Percentiles rank a stretch among this genome's conserved stretches.
These are phyloP conservation scores for Sungouiozyma ichnusensis DNA, from an alignment of 805 yeast species.

Conservation along the genomic window DNA sequence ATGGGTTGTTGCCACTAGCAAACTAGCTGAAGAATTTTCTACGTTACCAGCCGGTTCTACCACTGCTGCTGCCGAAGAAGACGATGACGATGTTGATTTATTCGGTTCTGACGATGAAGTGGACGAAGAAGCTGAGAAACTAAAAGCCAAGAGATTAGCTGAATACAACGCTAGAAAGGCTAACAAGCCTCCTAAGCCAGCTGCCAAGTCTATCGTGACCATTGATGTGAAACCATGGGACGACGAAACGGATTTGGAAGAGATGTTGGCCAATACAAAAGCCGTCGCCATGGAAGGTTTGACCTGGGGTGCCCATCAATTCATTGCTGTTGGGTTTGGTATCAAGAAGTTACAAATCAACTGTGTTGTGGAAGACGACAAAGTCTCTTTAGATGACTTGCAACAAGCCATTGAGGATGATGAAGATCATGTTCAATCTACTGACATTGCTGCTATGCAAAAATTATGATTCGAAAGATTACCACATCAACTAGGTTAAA, in stretches of 20 bases:
- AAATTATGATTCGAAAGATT: conserved; percentile 55
- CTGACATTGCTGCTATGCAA: conserved; percentile 97
- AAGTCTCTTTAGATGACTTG: conserved; percentile 87
- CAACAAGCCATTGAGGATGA: conserved; percentile 69
- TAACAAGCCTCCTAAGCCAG: conserved; percentile 93
- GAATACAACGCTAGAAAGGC: conserved; percentile 97
- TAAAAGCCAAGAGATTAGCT: conserved; percentile 96
- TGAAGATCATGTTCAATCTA: conserved; percentile 99
- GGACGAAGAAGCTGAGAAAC: conserved; percentile 93
- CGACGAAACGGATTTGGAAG: conserved; percentile 94
- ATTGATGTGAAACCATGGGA: conserved; percentile 99
- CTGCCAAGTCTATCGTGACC: conserved; percentile 96
- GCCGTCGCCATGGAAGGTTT: conserved; percentile 83
- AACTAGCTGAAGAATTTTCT: conserved; percentile 77
- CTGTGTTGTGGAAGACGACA: conserved; percentile 95
- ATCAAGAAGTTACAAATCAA: conserved; percentile 98
- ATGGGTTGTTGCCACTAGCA: conserved; percentile 98
- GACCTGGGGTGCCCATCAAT: conserved; percentile 95
- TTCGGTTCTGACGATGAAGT: conserved; percentile 96
- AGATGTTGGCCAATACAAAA: conserved; percentile 79
- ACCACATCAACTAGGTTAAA: too few species aligned
- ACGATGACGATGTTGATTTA: conserved; percentile 86
- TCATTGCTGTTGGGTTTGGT: conserved; percentile 97
- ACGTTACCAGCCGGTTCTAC: conserved; percentile 61
- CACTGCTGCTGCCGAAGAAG: conserved; percentile 41